A percentile compares a stretch with the other conserved stretches of the same genome.
These are phyloP conservation scores for Rubus parviflorus DNA, from an alignment of 306 rosid species.

Conservation along the genomic window DNA sequence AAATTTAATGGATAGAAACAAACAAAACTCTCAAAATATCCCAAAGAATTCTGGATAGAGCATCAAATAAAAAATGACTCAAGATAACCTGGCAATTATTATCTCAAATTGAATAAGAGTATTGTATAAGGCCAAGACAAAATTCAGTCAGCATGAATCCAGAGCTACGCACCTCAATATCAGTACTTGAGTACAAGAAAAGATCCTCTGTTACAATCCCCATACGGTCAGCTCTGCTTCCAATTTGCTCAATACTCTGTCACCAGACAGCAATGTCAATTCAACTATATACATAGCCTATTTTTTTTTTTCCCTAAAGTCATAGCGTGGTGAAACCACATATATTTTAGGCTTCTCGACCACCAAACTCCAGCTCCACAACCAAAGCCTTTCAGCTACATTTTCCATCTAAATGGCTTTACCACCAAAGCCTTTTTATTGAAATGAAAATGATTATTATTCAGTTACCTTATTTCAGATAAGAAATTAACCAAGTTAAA, in stretches of 20 bases:
- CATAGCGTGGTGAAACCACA: constrained; percentile 5
- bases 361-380: constrained; percentile 11
- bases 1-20: background rate
- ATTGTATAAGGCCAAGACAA: background rate
- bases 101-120: background rate
- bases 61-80: background rate
- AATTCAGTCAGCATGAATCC: constrained; percentile 8
- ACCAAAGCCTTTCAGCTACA: background rate
- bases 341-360: background rate
- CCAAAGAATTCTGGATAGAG: background rate
- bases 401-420: constrained; percentile 2
- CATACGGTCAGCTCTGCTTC: constrained; percentile 87
- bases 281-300: background rate
- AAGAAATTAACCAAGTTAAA: background rate
- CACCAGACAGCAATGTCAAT: constrained; percentile 31
- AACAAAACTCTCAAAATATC: background rate
- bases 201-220: constrained; percentile 59
- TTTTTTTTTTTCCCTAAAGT: background rate
- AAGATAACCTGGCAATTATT: background rate
- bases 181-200: constrained; percentile 86
- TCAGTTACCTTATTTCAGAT: background rate
- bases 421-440: background rate
- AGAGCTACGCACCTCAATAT: constrained; percentile 68
- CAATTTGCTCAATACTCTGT: constrained; percentile 92
- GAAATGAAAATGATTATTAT: background rate